These are phyloP conservation scores for Quercus bicolor DNA, from an alignment of 306 rosid species.

Conservation along the genomic window DNA sequence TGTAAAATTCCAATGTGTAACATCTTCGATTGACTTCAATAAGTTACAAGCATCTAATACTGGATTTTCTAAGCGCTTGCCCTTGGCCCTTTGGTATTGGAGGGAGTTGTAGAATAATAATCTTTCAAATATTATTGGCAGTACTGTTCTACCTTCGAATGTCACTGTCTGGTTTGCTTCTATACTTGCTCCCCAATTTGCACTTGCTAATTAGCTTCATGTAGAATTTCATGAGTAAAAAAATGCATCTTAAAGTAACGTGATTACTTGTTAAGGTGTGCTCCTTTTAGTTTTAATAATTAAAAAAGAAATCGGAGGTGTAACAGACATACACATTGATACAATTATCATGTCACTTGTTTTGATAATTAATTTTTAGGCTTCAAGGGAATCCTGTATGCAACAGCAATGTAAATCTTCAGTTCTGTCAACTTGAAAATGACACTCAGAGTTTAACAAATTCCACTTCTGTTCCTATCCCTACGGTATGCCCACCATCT, in stretches of 20 bases:
- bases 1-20: not conserved
- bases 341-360: not conserved
- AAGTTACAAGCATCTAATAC: not conserved
- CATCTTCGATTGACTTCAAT: not conserved
- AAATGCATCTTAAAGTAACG: not conserved
- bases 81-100: slow-evolving; percentile 31
- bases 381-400: slow-evolving; percentile 84
- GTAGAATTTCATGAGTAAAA: not conserved
- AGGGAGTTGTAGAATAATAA: slow-evolving; percentile 77
- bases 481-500: slow-evolving; percentile 46
- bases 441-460: slow-evolving; percentile 9
- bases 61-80: slow-evolving; percentile 12
- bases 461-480: too few species aligned
- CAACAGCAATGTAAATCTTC: slow-evolving; percentile 34
- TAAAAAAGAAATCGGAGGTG: too few species aligned
- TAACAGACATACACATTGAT: too few species aligned
- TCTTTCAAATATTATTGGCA: slow-evolving; percentile 55
- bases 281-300: not conserved
- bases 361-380: slow-evolving; percentile 46
- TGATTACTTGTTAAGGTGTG: not conserved
- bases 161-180: slow-evolving; percentile 44
- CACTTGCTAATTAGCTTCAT: slow-evolving; percentile 4
- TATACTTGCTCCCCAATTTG: too few species aligned
- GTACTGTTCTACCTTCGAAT: slow-evolving; percentile 49
- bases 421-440: slow-evolving; percentile 44